Base-by-base conservation (phyloP, 257 asterid species). In the Plantago ovata region DNA sequence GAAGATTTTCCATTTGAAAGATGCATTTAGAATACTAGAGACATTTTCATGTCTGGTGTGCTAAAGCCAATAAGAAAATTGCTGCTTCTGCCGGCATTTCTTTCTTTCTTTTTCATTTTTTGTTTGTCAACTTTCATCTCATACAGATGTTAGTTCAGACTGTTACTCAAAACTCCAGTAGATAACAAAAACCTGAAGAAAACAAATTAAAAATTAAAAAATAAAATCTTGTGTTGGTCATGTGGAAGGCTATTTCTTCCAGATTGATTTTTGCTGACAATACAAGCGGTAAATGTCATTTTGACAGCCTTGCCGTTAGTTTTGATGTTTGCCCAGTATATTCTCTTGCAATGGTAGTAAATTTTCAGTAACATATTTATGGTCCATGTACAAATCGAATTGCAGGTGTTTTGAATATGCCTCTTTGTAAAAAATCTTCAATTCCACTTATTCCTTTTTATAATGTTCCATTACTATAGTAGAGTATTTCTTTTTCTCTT, bases 1-100 rank as follows among this genome's bases (percentile, higher is more conserved):
- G 50, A 60, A 56, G 61, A 56, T 49, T 15, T n/a, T 33, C 53
- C 40, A 46, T 12, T 19, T 39, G 57, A 47, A 48, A 64, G 62
- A 38, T 51, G 6, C 33, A 49, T 40, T 49, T 24, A 13, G 50
- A 14, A 8, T n/a, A 44, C 21, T 20, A 8, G n/a, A 45, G 51
- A 45, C 10, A 45, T 45, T 15, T 13, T 6, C 51, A 3, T 3
- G 3, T 45, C 51, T 14, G 9, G 60, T 33, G 7, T 12, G 44
- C 32, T 56, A 44, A n/a, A 28, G 54, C 24, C 53, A 45, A 59
- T 55, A 15, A 55, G 60, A 18, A n/a, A 38, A 9, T 19, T 18
- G 60, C 19, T 55, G 60, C 60, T 36, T 41, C 18, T 33, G 32
- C 60, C 36, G 43, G 36, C 33, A 41, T 11, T 39, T n/a, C n/a